Evolutionary conservation across 2,329 filamentous ascomycete genomes (phyloP).

Genomic region (Pseudocercospora macadamiae): DNA sequence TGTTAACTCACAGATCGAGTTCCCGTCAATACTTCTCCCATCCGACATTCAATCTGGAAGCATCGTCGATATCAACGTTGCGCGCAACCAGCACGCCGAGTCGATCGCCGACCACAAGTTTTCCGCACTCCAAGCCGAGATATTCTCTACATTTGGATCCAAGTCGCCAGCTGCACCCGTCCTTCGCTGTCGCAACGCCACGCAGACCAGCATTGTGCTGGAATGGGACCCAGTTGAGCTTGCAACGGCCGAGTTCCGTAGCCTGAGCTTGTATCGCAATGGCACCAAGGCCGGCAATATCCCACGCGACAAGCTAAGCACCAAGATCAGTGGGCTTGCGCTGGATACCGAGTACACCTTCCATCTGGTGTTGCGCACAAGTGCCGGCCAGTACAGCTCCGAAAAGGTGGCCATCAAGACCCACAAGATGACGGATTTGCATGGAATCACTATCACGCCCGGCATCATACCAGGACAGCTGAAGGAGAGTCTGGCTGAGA

Average conservation of each 20-base stretch:
- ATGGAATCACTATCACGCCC: constrained; percentile 90
- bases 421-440: constrained; percentile 98
- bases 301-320: constrained; percentile 86
- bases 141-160: constrained; percentile 83
- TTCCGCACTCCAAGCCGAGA: constrained; percentile 81
- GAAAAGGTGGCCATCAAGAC: constrained; percentile 85
- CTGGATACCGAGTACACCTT: constrained; percentile 96
- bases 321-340: constrained; percentile 95
- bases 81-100: constrained; percentile 82
- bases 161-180: constrained; percentile 74
- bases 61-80: constrained; percentile 96
- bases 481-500: constrained; percentile 71
- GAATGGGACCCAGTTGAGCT: constrained; percentile 97
- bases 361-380: constrained; percentile 87
- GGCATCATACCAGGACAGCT: constrained; percentile 77
- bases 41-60: constrained; percentile 93
- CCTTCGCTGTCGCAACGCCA: constrained; percentile 92
- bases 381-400: constrained; percentile 81
- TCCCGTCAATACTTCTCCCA: constrained; percentile 94
- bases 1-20: constrained; percentile 75
- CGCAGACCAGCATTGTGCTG: constrained; percentile 95
- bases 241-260: constrained; percentile 87
- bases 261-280: constrained; percentile 90
- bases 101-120: constrained; percentile 74
- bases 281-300: constrained; percentile 96